A percentile compares a stretch with the other conserved stretches of the same genome.
phyloP scores from a whole-genome alignment of 805 yeast genomes.

The Barnettozyma botsteinii region DNA sequence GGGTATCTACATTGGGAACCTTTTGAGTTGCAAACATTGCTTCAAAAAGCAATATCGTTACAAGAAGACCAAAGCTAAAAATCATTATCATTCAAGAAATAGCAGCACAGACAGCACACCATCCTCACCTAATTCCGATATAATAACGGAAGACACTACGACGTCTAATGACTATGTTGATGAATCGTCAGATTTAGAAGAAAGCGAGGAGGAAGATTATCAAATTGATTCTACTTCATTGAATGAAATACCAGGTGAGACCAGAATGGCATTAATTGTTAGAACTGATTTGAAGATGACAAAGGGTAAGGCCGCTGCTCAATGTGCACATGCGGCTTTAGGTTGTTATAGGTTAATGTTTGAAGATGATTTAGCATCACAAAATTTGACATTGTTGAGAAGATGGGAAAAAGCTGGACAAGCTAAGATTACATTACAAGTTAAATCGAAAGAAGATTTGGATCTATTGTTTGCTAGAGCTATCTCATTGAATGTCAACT shows the following conservation, averaged over 20 bases:
- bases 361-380: constrained; percentile 41
- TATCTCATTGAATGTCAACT: constrained; percentile 68
- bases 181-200: constrained; percentile 34
- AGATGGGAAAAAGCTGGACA: constrained; percentile 87
- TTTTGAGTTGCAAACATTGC: constrained; percentile 6
- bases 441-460: constrained; percentile 60
- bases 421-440: constrained; percentile 86
- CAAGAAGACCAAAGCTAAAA: not conserved
- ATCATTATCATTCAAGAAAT: not conserved
- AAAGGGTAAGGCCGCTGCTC: constrained; percentile 96
- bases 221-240: constrained; percentile 56
- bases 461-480: constrained; percentile 78
- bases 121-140: constrained; percentile 11
- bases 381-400: constrained; percentile 55
- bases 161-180: constrained; percentile 24
- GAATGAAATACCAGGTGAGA: constrained; percentile 71
- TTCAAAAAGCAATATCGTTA: constrained; percentile 1
- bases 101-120: constrained; percentile 5
- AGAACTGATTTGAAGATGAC: constrained; percentile 88
- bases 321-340: constrained; percentile 96
- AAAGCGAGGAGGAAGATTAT: constrained; percentile 46
- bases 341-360: constrained; percentile 74
- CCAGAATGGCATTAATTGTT: constrained; percentile 80
- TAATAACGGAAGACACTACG: constrained; percentile 8
- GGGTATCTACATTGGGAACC: constrained; percentile 30